phyloP scores from a whole-genome alignment of 176 grass and related monocot species.

The Luzula sylvatica region DNA sequence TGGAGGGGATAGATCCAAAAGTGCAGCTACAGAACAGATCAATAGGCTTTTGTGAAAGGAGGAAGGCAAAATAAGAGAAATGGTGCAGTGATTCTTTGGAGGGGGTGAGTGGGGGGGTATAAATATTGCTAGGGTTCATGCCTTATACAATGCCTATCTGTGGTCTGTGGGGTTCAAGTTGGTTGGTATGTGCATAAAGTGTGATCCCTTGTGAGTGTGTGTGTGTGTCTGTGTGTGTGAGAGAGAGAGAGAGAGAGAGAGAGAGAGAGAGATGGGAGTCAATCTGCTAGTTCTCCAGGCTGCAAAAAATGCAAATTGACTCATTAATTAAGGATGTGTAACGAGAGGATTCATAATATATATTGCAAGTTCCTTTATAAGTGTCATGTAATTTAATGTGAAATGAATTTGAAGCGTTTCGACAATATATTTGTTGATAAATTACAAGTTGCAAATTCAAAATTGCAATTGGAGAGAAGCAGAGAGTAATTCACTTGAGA shows the following conservation, averaged over 20 bases:
- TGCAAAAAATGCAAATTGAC: background rate
- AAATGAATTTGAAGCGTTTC: too few relatives aligned
- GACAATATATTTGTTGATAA: too few relatives aligned
- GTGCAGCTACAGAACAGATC: background rate
- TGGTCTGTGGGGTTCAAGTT: constrained; percentile 17
- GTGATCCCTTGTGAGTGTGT: constrained; percentile 18
- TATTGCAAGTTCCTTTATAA: background rate
- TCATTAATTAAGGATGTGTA: background rate
- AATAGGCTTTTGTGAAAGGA: background rate
- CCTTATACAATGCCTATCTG: constrained; percentile 10
- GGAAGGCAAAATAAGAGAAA: background rate
- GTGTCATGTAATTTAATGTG: too few relatives aligned
- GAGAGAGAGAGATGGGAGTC: background rate
- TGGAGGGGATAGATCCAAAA: background rate
- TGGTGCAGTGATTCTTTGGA: background rate
- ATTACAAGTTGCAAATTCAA: too few relatives aligned
- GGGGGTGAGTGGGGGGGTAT: constrained; percentile 16
- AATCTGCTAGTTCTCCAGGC: background rate
- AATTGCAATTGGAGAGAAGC: background rate
- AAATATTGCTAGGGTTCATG: constrained; percentile 16
- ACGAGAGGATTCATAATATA: background rate
- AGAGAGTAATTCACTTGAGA: background rate
- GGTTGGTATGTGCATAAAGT: constrained; percentile 28
- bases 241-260: background rate
- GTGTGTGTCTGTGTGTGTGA: too few relatives aligned